A percentile compares a stretch with the other conserved stretches of the same genome.
Conservation (phyloP, 2,329 filamentous ascomycete genomes). For the Didymella segeticola region DNA sequence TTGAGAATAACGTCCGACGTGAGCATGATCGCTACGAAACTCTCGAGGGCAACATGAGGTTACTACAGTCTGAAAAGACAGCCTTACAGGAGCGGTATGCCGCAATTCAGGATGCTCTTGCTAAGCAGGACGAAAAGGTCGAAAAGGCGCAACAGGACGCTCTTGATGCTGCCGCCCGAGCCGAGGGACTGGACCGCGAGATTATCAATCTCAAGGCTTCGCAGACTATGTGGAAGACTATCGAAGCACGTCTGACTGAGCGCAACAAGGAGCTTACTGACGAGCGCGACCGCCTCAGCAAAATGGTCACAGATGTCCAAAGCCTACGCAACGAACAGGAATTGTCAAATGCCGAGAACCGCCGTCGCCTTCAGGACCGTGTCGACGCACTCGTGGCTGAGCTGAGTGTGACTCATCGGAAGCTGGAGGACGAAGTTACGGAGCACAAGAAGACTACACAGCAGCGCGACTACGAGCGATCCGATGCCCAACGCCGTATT, state of each 20-base stretch:
- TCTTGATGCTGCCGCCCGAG: conserved; percentile 79
- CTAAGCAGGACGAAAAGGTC: conserved; percentile 86
- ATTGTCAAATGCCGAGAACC: conserved; percentile 78
- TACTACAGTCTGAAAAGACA: conserved; percentile 82
- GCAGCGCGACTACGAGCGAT: conserved; percentile 87
- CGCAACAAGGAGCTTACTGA: conserved; percentile 86
- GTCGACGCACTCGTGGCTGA: conserved; percentile 83
- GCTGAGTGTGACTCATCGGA: conserved; percentile 78
- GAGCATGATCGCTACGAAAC: conserved; percentile 87
- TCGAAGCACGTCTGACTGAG: conserved; percentile 84
- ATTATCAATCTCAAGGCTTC: conserved; percentile 93
- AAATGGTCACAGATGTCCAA: conserved; percentile 82
- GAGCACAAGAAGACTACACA: conserved; percentile 82
- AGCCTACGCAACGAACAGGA: conserved; percentile 92
- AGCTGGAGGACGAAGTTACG: conserved; percentile 81
- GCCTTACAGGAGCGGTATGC: conserved; percentile 86
- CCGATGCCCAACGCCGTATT: conserved; percentile 87
- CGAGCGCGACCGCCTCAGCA: conserved; percentile 84
- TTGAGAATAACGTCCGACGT: conserved; percentile 80
- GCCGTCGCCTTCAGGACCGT: conserved; percentile 78
- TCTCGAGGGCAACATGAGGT: conserved; percentile 84
- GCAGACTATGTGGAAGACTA: conserved; percentile 92
- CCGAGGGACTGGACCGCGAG: conserved; percentile 89
- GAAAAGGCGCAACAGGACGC: conserved; percentile 94
- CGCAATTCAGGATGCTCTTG: conserved; percentile 78